These are phyloP conservation scores for Heliamphora pulchella DNA, from an alignment of 179 eudicot genomes.

Conservation along the genomic window DNA sequence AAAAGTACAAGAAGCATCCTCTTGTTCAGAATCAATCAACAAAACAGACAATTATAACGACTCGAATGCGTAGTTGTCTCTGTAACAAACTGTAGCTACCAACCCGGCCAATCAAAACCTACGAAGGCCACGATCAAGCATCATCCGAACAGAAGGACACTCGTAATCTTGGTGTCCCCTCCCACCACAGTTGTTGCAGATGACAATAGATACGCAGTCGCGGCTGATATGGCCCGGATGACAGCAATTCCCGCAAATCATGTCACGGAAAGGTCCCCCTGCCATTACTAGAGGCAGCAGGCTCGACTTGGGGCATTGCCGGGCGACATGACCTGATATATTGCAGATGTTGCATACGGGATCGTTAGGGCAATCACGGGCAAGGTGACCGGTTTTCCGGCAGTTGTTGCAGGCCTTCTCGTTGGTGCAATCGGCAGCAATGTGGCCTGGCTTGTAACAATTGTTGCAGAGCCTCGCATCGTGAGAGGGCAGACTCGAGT, in stretches of 20 bases:
- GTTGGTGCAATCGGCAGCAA: constrained; percentile 51
- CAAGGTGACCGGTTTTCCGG: constrained; percentile 63
- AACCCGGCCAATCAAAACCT: constrained; percentile 12
- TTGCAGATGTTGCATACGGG: constrained; percentile 59
- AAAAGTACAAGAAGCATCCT: no score
- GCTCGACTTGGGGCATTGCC: constrained; percentile 45
- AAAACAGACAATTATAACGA: no score
- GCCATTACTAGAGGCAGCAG: constrained; percentile 20
- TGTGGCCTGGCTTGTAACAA: constrained; percentile 57
- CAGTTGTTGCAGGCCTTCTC: constrained; percentile 78
- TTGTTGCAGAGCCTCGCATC: constrained; percentile 63
- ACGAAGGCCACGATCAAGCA: constrained; percentile 17
- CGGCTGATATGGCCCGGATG: constrained; percentile 47
- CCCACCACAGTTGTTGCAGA: constrained; percentile 49
- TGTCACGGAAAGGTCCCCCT: constrained; percentile 39
- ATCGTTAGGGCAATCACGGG: constrained; percentile 53
- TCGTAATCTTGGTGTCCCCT: constrained; percentile 43
- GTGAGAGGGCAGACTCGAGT: constrained; percentile 32
- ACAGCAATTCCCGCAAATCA: constrained; percentile 46
- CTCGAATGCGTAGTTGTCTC: no score
- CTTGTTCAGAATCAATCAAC: no score
- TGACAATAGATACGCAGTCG: constrained; percentile 43
- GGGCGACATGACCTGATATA: constrained; percentile 53
- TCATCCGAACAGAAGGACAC: constrained; percentile 30
- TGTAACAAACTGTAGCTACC: no score